Percentiles rank a stretch among this genome's conserved stretches.
These are phyloP conservation scores for Lojkania enalia DNA, from an alignment of 2,329 filamentous ascomycete genomes.

Conservation along the genomic window DNA sequence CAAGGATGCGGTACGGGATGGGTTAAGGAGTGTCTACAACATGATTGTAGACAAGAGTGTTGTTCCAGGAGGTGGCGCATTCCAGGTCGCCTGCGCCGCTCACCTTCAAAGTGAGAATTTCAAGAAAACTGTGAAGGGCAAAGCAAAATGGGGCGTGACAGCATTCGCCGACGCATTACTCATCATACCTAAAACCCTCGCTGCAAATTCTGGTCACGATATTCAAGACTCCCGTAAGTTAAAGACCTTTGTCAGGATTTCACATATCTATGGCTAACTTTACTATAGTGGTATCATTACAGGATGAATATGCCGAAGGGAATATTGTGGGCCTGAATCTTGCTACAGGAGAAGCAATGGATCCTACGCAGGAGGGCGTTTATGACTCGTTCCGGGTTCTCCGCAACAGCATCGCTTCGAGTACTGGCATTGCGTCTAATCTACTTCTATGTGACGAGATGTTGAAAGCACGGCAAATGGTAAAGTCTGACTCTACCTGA, in stretches of 20 bases:
- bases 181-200: constrained; percentile 95
- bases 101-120: constrained; percentile 88
- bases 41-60: constrained; percentile 98
- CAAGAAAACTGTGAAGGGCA: constrained; percentile 90
- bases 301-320: constrained; percentile 83
- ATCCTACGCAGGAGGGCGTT: constrained; percentile 87
- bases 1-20: constrained; percentile 93
- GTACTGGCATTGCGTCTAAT: constrained; percentile 93
- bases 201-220: constrained; percentile 93
- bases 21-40: constrained; percentile 95
- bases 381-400: constrained; percentile 96
- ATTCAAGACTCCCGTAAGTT: constrained; percentile 89
- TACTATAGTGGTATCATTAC: constrained; percentile 73
- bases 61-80: constrained; percentile 90
- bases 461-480: constrained; percentile 97
- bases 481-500: constrained; percentile 9
- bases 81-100: constrained; percentile 89
- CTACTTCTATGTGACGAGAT: constrained; percentile 94
- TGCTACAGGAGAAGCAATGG: constrained; percentile 88
- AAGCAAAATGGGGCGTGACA: constrained; percentile 93
- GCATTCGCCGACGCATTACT: constrained; percentile 95
- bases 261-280: constrained; percentile 16
- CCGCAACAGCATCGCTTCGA: constrained; percentile 90
- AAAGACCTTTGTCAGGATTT: constrained; percentile 5
- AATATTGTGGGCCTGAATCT: constrained; percentile 86